Conservation (phyloP, 345 rosid genomes). For the Aurinia saxatilis region DNA sequence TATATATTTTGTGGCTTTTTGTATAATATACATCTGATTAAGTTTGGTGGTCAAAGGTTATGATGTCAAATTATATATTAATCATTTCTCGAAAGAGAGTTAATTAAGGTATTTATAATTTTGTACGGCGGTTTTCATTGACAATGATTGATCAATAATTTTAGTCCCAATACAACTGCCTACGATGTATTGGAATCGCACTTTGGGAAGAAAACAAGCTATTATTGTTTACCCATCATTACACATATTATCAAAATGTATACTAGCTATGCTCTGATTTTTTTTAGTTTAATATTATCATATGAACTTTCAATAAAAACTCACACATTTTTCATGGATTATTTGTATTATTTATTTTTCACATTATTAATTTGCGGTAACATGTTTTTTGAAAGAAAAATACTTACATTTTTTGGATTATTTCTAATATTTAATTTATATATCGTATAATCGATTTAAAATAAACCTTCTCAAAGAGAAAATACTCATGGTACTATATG, state of each 20-base stretch:
- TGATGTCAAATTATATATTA: not conserved
- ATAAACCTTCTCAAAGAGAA: too few species aligned
- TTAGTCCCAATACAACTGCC: constrained; percentile 22
- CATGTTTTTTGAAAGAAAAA: too few species aligned
- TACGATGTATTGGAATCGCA: constrained; percentile 14
- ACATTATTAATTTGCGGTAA: too few species aligned
- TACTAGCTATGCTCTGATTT: not conserved
- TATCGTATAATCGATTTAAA: too few species aligned
- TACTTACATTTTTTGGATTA: too few species aligned
- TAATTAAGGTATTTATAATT: not conserved
- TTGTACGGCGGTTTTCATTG: constrained; percentile 10
- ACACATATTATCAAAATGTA: not conserved
- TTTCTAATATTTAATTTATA: too few species aligned
- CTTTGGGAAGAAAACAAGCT: not conserved
- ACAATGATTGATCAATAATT: constrained; percentile 22
- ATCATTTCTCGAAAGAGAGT: not conserved
- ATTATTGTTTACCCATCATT: constrained; percentile 19
- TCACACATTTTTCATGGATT: constrained; percentile 1
- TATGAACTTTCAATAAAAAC: not conserved
- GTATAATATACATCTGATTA: too few species aligned
- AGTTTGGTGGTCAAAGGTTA: constrained; percentile 5
- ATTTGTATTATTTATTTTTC: not conserved
- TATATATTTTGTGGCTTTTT: too few species aligned
- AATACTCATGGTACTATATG: too few species aligned
- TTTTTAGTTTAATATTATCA: not conserved